Base-by-base conservation (phyloP, 208 protist species). In the Leptomonas pyrrhocoris region DNA sequence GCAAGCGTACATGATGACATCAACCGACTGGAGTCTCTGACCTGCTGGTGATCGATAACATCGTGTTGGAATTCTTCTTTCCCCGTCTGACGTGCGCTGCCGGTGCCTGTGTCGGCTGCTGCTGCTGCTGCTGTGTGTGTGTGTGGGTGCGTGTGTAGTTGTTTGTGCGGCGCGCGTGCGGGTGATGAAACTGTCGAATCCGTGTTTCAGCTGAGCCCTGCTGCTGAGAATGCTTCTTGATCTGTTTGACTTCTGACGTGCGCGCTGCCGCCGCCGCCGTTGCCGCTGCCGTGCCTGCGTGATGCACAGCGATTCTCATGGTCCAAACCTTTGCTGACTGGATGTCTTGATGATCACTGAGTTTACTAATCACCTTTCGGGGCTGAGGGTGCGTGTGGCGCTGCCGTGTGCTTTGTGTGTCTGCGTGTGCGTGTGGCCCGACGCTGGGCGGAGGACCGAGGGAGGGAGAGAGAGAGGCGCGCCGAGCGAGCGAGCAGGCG, bases 181-280 rank as follows among this genome's bases (percentile, higher is more conserved):
- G 30, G 64, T 83, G 77, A 83, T 78, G 77, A 83, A 71, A 36
- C 27, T 83, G 77, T 83, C 72, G 65, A 78, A 80, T 77, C 73
- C 73, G 79, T 84, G 79, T 84, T 79, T 79, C 73, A 77, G 69
- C 79, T 84, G 73, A 80, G 31, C 48, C 34, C 23, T 48, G 42
- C 57, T 84, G 79, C 68, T 80, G 69, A 78, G 55, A 76, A 45
- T 51, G 46, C 54, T 66, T 48, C 30, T 74, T 60, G 71, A 72
- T 83, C 77, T 83, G 73, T 83, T 75, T 76, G 72, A 79, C 78
- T 75, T 74, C 54, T 66, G 68, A 71, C 42, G 66, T 25, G 30
- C 23, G 60, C 46, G 42, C 45, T 7, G 8, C 15, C n/a, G 18
- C 18, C 6, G 45, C 45, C 45, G 45, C 45, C 45, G 45, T 18